phyloP scores from a whole-genome alignment of 2,329 filamentous ascomycete genomes.

The Aspergillus sp. region DNA sequence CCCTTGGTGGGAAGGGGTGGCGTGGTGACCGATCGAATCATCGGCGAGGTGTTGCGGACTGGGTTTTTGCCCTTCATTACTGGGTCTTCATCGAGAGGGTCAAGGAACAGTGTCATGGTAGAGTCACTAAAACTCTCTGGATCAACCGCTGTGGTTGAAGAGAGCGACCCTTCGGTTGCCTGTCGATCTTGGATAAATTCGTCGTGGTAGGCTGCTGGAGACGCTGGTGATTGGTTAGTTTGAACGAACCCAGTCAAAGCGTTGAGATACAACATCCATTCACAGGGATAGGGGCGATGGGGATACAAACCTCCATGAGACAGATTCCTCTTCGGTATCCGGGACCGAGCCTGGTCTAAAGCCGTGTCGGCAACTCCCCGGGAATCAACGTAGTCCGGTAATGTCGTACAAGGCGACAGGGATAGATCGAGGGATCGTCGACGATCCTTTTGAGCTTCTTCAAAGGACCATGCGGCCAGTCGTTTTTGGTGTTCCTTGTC shows the following conservation, averaged over 20 bases:
- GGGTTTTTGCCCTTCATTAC: conserved; percentile 34
- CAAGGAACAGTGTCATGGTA: conserved; percentile 34
- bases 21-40: conserved; percentile 27
- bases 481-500: conserved; percentile 46
- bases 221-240: conserved; percentile 19
- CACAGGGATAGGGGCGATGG: neutral
- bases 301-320: conserved; percentile 20
- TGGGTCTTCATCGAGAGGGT: conserved; percentile 27
- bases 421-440: conserved; percentile 36
- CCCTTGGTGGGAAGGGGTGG: conserved; percentile 24
- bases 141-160: conserved; percentile 38
- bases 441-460: conserved; percentile 34
- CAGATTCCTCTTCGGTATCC: conserved; percentile 14
- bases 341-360: conserved; percentile 16
- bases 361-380: conserved; percentile 23
- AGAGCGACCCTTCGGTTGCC: conserved; percentile 29
- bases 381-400: conserved; percentile 23
- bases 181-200: conserved; percentile 27
- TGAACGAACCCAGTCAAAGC: neutral
- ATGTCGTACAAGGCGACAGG: conserved; percentile 38
- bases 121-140: conserved; percentile 36
- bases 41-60: conserved; percentile 31
- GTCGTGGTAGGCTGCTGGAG: conserved; percentile 22
- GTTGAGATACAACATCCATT: neutral
- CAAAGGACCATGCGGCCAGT: conserved; percentile 47